phyloP scores from a whole-genome alignment of 2,329 filamentous ascomycete species.

The Clarireedia monteithiana region DNA sequence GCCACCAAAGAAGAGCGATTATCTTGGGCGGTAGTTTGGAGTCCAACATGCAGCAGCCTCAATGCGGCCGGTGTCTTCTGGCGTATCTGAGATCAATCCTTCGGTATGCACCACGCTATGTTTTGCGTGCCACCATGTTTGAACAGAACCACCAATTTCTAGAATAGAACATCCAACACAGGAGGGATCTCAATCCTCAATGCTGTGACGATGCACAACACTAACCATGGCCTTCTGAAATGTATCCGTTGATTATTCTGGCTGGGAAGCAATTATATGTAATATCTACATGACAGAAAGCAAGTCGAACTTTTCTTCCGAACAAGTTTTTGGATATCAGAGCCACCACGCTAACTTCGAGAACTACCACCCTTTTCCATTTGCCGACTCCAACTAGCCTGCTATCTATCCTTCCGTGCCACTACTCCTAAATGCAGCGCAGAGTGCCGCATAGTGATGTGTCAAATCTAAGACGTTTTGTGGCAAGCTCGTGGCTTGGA shows the following conservation, averaged over 20 bases:
- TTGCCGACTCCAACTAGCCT: neutral
- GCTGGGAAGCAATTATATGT: conserved; percentile 5
- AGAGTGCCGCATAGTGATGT: conserved; percentile 91
- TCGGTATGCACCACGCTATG: too few relatives aligned
- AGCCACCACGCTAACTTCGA: conserved; percentile 6
- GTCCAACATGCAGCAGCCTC: too few relatives aligned
- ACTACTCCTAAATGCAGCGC: conserved; percentile 89
- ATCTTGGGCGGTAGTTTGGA: too few relatives aligned
- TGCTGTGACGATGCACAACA: too few relatives aligned
- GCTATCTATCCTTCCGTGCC: conserved; percentile 40
- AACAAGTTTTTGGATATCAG: conserved; percentile 7
- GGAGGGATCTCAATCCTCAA: too few relatives aligned
- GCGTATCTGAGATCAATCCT: too few relatives aligned
- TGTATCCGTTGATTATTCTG: conserved; percentile 3
- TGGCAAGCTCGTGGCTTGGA: conserved; percentile 89
- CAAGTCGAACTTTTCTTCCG: neutral
- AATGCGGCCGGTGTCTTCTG: too few relatives aligned
- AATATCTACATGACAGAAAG: conserved; percentile 4
- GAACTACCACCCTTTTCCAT: conserved; percentile 4
- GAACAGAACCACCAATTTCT: too few relatives aligned
- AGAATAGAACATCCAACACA: too few relatives aligned
- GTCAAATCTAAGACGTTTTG: conserved; percentile 91
- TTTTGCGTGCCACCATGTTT: too few relatives aligned
- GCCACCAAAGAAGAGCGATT: too few relatives aligned
- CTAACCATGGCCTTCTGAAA: neutral